Conservation (phyloP, 2,329 filamentous ascomycete genomes). For the Fusarium denticulatum region DNA sequence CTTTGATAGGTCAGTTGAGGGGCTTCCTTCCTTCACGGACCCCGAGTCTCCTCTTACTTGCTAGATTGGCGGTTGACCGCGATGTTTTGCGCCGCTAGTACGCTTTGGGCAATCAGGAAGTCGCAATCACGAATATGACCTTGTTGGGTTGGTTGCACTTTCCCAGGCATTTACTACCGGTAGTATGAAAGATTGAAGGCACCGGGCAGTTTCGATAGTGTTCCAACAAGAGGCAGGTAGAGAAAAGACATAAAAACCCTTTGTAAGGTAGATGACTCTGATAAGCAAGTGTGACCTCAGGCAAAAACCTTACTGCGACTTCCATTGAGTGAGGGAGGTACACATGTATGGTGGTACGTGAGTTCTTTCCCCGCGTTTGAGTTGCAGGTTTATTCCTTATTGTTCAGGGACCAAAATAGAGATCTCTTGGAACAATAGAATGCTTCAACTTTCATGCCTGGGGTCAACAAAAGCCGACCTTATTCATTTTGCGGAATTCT, state of each 20-base stretch:
- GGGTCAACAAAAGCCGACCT: not conserved
- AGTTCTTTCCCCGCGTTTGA: slow-evolving; percentile 8
- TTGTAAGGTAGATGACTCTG: not conserved
- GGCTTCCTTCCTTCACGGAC: slow-evolving; percentile 27
- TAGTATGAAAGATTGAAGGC: not conserved
- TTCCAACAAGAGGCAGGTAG: not conserved
- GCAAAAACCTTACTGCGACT: not conserved
- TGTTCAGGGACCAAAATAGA: slow-evolving; percentile 22
- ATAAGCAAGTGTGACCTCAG: not conserved
- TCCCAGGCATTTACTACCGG: not conserved
- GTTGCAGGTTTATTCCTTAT: slow-evolving; percentile 18
- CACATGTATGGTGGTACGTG: not conserved
- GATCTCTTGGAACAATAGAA: not conserved
- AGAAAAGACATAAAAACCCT: not conserved
- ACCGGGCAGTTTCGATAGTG: not conserved
- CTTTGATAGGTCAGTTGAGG: slow-evolving; percentile 37
- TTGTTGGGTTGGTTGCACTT: not conserved
- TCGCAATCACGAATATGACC: slow-evolving; percentile 13
- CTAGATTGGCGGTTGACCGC: slow-evolving; percentile 15
- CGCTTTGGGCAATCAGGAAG: slow-evolving; percentile 17
- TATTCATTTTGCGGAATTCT: not conserved
- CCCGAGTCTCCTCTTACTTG: slow-evolving; percentile 35
- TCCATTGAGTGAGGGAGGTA: not conserved
- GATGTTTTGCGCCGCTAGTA: slow-evolving; percentile 36
- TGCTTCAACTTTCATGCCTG: not conserved